These are phyloP conservation scores for Ophiostoma australiae DNA, from an alignment of 2,329 filamentous ascomycete genomes.

Conservation along the genomic window DNA sequence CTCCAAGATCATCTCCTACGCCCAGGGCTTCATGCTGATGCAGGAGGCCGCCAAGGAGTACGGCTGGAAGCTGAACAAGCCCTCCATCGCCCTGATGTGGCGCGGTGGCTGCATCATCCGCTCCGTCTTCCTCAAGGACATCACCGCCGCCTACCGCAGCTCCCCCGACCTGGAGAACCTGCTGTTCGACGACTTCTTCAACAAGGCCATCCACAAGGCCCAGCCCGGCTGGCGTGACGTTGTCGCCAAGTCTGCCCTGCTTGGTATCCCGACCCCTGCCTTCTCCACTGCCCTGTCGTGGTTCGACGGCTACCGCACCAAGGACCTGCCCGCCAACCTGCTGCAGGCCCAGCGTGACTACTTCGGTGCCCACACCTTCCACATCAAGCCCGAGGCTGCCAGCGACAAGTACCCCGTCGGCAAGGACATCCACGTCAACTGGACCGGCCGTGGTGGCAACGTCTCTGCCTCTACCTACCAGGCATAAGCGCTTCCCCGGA, in stretches of 20 bases:
- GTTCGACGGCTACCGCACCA: slow-evolving; percentile 98
- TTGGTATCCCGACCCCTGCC: slow-evolving; percentile 91
- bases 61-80: slow-evolving; percentile 99
- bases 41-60: slow-evolving; percentile 97
- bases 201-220: slow-evolving; percentile 95
- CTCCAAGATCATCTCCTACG: slow-evolving; percentile 99
- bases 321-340: slow-evolving; percentile 95
- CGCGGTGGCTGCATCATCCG: slow-evolving; percentile 99
- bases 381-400: slow-evolving; percentile 74
- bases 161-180: slow-evolving; percentile 96
- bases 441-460: slow-evolving; percentile 96
- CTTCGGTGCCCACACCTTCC: slow-evolving; percentile 93
- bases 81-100: slow-evolving; percentile 99
- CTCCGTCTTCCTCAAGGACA: slow-evolving; percentile 99
- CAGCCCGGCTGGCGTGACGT: slow-evolving; percentile 90
- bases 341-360: slow-evolving; percentile 99
- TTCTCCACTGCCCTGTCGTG: slow-evolving; percentile 97
- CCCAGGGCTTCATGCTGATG: slow-evolving; percentile 99
- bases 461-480: slow-evolving; percentile 97
- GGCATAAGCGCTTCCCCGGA: slow-evolving; percentile 56
- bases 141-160: slow-evolving; percentile 92
- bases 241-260: slow-evolving; percentile 83
- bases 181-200: slow-evolving; percentile 99
- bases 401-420: slow-evolving; percentile 75
- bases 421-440: slow-evolving; percentile 97